Evolutionary conservation across 192 early-diverging fungal genomes (phyloP).

Genomic region (Chytriomyces sp.): DNA sequence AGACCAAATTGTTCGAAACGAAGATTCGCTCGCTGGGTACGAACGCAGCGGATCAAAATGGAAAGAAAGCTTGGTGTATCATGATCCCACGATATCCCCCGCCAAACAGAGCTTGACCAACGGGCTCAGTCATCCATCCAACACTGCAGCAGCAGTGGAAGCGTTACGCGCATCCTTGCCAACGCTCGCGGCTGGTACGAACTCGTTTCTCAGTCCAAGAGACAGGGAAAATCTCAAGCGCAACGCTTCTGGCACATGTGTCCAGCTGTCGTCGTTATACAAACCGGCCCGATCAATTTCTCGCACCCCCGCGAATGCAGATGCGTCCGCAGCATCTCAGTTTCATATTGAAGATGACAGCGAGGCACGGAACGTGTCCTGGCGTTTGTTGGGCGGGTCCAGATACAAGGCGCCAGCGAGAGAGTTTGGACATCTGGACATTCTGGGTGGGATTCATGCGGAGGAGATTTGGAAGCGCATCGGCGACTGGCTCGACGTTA

Average conservation of each 20-base stretch:
- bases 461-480: conserved; percentile 47
- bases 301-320: background rate
- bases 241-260: background rate
- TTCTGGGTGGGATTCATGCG: conserved; percentile 47
- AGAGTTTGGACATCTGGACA: conserved; percentile 48
- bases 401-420: conserved; percentile 32
- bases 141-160: background rate
- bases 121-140: too few species aligned
- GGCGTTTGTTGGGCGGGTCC: background rate
- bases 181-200: background rate
- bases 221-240: background rate
- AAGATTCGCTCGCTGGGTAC: conserved; percentile 49
- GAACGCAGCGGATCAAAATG: conserved; percentile 36
- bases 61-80: conserved; percentile 47
- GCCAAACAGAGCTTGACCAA: background rate
- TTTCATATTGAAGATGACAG: too few species aligned
- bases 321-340: background rate
- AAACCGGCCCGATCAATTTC: background rate
- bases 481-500: conserved; percentile 47
- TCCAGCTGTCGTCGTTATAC: background rate
- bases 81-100: background rate
- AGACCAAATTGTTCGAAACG: conserved; percentile 44
- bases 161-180: background rate
- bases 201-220: too few species aligned
- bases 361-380: too few species aligned